A percentile compares a stretch with the other conserved stretches of the same genome.
Conservation (phyloP, 2,329 filamentous ascomycete species). For the Fusarium austroafricanum region DNA sequence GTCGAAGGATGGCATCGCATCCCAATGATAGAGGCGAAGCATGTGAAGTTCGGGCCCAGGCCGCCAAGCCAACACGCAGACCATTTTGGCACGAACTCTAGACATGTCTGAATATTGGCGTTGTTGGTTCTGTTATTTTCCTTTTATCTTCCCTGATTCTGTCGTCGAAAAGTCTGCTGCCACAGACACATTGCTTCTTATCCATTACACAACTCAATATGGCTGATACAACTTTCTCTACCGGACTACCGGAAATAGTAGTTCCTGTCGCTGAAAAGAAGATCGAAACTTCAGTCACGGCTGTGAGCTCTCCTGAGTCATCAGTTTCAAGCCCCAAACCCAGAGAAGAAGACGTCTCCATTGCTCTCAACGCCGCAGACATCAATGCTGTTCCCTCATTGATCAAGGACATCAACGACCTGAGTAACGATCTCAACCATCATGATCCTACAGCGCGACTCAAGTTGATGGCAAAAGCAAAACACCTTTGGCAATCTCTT, state of each 20-base stretch:
- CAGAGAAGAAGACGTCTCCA: slow-evolving; percentile 13
- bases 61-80: no score
- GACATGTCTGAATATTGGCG: no score
- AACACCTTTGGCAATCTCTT: slow-evolving; percentile 49
- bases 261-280: background rate
- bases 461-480: slow-evolving; percentile 51
- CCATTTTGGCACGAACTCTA: no score
- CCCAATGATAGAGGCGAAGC: no score
- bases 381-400: slow-evolving; percentile 21
- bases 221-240: background rate
- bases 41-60: no score
- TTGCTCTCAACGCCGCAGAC: slow-evolving; percentile 29
- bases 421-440: background rate
- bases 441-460: slow-evolving; percentile 41
- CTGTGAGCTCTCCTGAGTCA: background rate
- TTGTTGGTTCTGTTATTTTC: no score
- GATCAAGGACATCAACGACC: slow-evolving; percentile 21
- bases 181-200: no score
- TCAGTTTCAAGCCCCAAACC: background rate
- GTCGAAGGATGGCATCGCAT: no score
- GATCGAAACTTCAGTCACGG: background rate
- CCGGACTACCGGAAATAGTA: background rate
- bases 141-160: no score
- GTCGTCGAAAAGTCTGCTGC: no score
- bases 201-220: no score